Conservation (phyloP, 2,329 filamentous ascomycete species). For the Pseudocercospora vitis region DNA sequence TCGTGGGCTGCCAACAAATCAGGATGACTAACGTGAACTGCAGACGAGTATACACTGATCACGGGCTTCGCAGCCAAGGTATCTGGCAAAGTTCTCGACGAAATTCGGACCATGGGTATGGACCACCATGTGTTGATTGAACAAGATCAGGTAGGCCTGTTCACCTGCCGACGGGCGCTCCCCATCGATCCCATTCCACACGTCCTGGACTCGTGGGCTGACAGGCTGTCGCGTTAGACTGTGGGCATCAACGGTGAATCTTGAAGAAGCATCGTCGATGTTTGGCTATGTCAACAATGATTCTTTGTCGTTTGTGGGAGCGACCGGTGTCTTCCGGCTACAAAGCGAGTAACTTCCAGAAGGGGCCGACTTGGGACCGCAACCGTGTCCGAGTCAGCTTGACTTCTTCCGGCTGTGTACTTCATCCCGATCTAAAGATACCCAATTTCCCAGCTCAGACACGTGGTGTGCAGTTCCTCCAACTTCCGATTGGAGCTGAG, state of each 20-base stretch:
- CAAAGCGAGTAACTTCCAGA: slow-evolving; percentile 3
- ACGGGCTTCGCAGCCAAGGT: slow-evolving; percentile 54
- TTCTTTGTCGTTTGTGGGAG: not conserved
- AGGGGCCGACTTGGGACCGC: not conserved
- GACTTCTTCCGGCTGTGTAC: slow-evolving; percentile 3
- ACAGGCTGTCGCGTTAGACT: not conserved
- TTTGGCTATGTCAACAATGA: not conserved
- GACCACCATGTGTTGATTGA: slow-evolving; percentile 68
- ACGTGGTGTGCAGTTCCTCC: not conserved
- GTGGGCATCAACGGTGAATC: slow-evolving; percentile 3
- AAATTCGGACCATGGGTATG: slow-evolving; percentile 63
- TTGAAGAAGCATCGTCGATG: not conserved
- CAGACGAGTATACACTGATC: slow-evolving; percentile 40
- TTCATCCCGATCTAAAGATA: not conserved
- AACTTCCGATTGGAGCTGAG: not conserved
- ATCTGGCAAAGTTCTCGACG: slow-evolving; percentile 66
- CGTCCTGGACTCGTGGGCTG: too few species aligned
- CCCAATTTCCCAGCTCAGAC: not conserved
- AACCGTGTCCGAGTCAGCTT: slow-evolving; percentile 3
- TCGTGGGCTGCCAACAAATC: not conserved
- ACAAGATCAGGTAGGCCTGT: slow-evolving; percentile 64
- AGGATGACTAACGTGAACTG: not conserved
- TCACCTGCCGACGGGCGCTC: not conserved
- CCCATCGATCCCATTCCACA: too few species aligned
- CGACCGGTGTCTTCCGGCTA: not conserved